Percentiles rank a stretch among this genome's conserved stretches.
Evolutionary conservation across 106 monocot species (phyloP).

Genomic region (Dioscorea zingiberensis): DNA sequence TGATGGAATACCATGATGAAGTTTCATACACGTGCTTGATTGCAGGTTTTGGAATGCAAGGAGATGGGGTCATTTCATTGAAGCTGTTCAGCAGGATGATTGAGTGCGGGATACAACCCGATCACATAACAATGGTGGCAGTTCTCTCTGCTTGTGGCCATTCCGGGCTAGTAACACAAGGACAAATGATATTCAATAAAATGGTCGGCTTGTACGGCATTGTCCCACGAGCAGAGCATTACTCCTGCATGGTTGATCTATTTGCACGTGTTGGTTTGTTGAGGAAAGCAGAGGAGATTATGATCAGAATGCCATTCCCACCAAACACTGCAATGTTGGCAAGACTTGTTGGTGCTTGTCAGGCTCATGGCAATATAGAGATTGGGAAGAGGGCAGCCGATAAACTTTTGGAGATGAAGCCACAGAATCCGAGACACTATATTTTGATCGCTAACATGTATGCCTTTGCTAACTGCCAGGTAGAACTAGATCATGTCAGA

Average conservation of each 20-base stretch:
- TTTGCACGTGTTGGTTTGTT: slow-evolving; percentile 51
- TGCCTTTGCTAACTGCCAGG: slow-evolving; percentile 31
- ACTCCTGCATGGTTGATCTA: slow-evolving; percentile 83
- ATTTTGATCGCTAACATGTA: slow-evolving; percentile 62
- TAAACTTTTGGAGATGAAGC: slow-evolving; percentile 43
- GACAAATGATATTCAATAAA: slow-evolving; percentile 34
- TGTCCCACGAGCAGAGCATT: slow-evolving; percentile 55
- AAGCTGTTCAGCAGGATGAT: slow-evolving; percentile 62
- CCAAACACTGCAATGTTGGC: slow-evolving; percentile 58
- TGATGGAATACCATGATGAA: slow-evolving; percentile 43
- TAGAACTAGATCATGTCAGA: slow-evolving; percentile 36
- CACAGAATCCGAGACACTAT: slow-evolving; percentile 57
- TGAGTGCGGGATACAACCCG: slow-evolving; percentile 37
- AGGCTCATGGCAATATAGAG: slow-evolving; percentile 28
- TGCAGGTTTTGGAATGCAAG: slow-evolving; percentile 72
- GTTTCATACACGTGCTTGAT: slow-evolving; percentile 81
- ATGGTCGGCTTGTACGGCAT: slow-evolving; percentile 40
- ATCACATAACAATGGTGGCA: slow-evolving; percentile 56
- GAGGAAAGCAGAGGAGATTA: slow-evolving; percentile 46
- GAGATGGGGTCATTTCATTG: slow-evolving; percentile 46
- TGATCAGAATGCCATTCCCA: slow-evolving; percentile 26
- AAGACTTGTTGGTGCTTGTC: slow-evolving; percentile 48
- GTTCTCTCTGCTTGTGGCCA: slow-evolving; percentile 80
- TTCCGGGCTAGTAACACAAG: slow-evolving; percentile 48
- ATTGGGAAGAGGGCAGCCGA: slow-evolving; percentile 47